Base-by-base conservation (phyloP, 1,284 basidiomycete species). In the Cutaneotrichosporon mucoides region DNA sequence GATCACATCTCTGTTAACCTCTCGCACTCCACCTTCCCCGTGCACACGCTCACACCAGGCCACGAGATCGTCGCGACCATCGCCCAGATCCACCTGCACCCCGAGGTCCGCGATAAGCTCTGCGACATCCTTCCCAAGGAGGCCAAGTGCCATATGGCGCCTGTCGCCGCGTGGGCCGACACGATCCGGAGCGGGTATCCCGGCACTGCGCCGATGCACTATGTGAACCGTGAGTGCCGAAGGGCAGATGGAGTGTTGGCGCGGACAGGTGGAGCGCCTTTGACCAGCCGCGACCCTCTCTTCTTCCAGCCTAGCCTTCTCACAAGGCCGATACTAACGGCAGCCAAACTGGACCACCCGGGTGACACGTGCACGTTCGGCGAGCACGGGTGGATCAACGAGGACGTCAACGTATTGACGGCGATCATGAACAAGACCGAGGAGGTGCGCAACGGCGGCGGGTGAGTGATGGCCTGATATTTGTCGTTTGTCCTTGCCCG, bases 31-130 rank as follows among this genome's bases (percentile, higher is more conserved):
- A n/a, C n/a, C n/a, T n/a, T n/a, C n/a, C 24, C 34, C 33, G 9
- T 24, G 5, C 33, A 12, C 12, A 13, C 46, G 48, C 51, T 61
- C n/a, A 40, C 51, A 5, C 42, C 70, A 83, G 92, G 92, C 12
- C 92, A 96, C 68, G 88, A 94, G 79, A 88, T 95, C 50, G 85
- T 92, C 1, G 93, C 92, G 2, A 93, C 92, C 5, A 91, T 97
- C 59, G 92, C 93, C 0, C 90, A 96, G 75, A 89, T 92, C 57
- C 86, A 95, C 74, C 82, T 96, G 4, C 85, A 91, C 71, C 89
- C 90, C 0, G 80, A 80, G 2, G 87, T 89, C 1, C 82, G 87
- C 55, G 82, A 85, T 6, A 81, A 82, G 47, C 80, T 95, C 54
- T 92, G 90, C 69, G 75, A 66, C 12, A 80, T 83, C 59, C 85